Evolutionary conservation across 331 rosid genomes (phyloP), one percentile per base, ranked within the genome.

Genomic region (Spiraea crenata): DNA sequence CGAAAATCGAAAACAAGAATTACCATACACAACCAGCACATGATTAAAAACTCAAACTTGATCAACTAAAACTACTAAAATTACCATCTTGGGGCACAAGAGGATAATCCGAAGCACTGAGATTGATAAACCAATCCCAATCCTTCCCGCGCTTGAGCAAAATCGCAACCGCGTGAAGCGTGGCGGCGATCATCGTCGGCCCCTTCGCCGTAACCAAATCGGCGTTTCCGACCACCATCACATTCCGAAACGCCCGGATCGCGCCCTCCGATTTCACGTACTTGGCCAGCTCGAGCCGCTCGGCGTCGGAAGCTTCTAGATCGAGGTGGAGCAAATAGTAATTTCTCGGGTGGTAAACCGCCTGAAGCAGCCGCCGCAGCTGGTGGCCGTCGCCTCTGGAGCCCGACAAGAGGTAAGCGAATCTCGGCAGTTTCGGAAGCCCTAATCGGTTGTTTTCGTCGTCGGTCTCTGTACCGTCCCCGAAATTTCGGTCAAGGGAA

Each of bases 81-180:
- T 65, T 65, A 90, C 99, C 99, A 7, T 93, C 96, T 56, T 91
- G 99, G 7, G 97, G 42, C 59, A 89, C 41, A 20, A 93, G 99
- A 65, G 99, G 99, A 74, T 93, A 93, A 89, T 93, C 99, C 65
- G 95, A 84, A 2, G 95, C 89, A 67, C 96, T 80, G 15, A 93
- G 97, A 76, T 89, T 91, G 70, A 93, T 76, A 69, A 93, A 93
- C 97, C 99, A 90, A 61, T 93, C 96, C 97, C 97, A 93, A 37
- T 93, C 91, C 38, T 61, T 55, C 1, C 79, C 87, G 57, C 63
- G 61, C 79, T 88, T 89, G 48, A 93, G 88, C 80, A 91, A 74
- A 64, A 91, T 74, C 0, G 97, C 92, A 79, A 89, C 74, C 20
- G 85, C 86, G 42, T 91, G 93, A 19, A 93, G 96, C 3, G 95